Conservation (phyloP, 116 monocot species). For the Dioscorea cayenensis region DNA sequence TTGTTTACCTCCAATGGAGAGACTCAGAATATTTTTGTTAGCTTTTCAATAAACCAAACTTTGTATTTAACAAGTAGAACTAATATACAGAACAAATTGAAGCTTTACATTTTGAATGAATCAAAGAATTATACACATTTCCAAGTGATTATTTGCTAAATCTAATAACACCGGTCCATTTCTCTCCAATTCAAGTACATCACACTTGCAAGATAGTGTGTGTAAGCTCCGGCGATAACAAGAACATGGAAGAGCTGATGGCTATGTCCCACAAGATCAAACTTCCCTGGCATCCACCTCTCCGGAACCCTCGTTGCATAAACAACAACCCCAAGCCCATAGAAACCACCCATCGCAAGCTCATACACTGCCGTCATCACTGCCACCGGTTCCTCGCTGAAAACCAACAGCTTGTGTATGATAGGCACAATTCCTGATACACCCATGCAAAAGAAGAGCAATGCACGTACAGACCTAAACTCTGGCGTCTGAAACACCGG, state of each 20-base stretch:
- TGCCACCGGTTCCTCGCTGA: not conserved
- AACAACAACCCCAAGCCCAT: constrained; percentile 7
- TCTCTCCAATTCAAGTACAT: constrained; percentile 13
- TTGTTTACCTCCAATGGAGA: no score
- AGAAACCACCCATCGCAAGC: constrained; percentile 3
- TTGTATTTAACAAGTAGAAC: no score
- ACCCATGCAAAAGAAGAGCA: constrained; percentile 12
- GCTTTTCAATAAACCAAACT: no score
- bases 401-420: constrained; percentile 6
- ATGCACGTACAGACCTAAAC: not conserved
- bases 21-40: no score
- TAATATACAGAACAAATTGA: no score
- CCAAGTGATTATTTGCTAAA: no score
- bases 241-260: constrained; percentile 13
- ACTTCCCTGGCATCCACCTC: constrained; percentile 13
- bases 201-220: constrained; percentile 6
- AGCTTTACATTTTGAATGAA: no score
- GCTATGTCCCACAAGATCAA: constrained; percentile 10
- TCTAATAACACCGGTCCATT: not conserved
- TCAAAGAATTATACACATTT: no score
- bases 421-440: constrained; percentile 10
- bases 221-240: constrained; percentile 12
- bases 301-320: constrained; percentile 12
- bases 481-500: constrained; percentile 10
- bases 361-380: constrained; percentile 1